Base-by-base conservation (phyloP, 2,329 filamentous ascomycete genomes). In the Aspergillus sp. region DNA sequence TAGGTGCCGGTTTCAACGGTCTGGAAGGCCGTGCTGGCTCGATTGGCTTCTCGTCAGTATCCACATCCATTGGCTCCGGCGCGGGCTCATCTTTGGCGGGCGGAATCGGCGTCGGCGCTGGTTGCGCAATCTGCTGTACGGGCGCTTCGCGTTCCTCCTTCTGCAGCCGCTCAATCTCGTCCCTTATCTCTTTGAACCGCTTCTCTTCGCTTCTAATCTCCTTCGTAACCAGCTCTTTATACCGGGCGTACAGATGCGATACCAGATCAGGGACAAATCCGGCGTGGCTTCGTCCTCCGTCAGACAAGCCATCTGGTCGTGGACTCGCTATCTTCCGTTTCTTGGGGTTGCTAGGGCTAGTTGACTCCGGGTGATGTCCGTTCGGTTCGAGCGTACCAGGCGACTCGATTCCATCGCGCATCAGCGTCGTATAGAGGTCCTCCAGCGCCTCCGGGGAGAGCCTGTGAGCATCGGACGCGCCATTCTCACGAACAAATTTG, bases 391-490 rank as follows among this genome's bases (percentile, higher is more conserved):
- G 69, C 45, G 72, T 69, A 45, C 77, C 68, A 54, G 66, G 66
- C 22, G 81, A 82, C 22, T 77, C 76, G 64, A 89, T 85, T 76
- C 95, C 92, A 68, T 96, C 90, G 67, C 87, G 86, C 74, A 97
- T 77, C 61, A 96, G 80, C 61, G 87, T 84, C 67, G 93, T 80
- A 76, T 96, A 97, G 56, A 95, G 84, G 72, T 90, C 86, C 76
- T 91, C 88, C 68, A 98, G 82, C 48, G 92, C 87, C 76, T 93
- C 91, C 7, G 93, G 87, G 52, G 83, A 90, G 74, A 98, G 80
- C 64, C 93, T 87, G 69, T 83, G 81, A 68, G 86, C 83, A 82
- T 97, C 90, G 80, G 90, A 97, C 38, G 84, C 84, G 49, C 83
- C 82, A 77, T 89, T 88, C 71, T 88, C 84, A 69, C 86, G 88